A percentile compares a stretch with the other conserved stretches of the same genome.
phyloP scores from a whole-genome alignment of 345 rosid species.

The Bruguiera sexangula region DNA sequence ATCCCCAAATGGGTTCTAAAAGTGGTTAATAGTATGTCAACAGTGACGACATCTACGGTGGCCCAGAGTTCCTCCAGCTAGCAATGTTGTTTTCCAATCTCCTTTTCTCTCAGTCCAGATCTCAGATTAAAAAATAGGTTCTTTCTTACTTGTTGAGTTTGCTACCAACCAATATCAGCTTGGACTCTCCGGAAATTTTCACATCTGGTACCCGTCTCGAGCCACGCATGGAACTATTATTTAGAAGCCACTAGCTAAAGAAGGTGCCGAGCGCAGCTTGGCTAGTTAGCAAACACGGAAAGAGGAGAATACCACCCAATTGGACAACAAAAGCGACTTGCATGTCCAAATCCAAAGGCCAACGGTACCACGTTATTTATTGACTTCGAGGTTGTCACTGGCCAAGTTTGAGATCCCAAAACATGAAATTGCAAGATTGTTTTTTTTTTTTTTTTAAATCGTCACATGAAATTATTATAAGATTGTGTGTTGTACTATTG shows the following conservation, averaged over 20 bases:
- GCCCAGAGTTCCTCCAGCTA: neutral
- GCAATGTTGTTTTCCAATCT: neutral
- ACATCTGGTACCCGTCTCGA: conserved; percentile 36
- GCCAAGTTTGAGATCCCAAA: conserved; percentile 44
- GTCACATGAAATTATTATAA: too few species aligned
- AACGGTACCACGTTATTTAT: conserved; percentile 32
- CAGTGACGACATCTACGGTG: conserved; percentile 32
- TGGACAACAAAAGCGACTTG: conserved; percentile 42
- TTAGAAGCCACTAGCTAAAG: neutral
- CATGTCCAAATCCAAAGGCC: conserved; percentile 46
- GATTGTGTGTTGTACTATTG: neutral
- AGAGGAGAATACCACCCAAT: conserved; percentile 37
- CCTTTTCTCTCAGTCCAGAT: neutral
- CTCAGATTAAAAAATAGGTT: neutral
- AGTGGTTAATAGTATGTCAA: conserved; percentile 20
- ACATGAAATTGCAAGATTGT: conserved; percentile 6
- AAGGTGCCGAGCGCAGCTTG: conserved; percentile 21
- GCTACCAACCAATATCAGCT: neutral
- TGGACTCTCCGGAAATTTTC: neutral
- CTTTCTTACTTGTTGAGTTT: neutral
- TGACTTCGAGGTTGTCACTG: conserved; percentile 30
- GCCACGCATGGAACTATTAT: conserved; percentile 39
- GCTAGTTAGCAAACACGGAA: conserved; percentile 14
- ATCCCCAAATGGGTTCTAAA: neutral
- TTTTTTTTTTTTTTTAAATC: neutral